phyloP scores from a whole-genome alignment of 495 filamentous ascomycete species.

The Penicillium lagena region DNA sequence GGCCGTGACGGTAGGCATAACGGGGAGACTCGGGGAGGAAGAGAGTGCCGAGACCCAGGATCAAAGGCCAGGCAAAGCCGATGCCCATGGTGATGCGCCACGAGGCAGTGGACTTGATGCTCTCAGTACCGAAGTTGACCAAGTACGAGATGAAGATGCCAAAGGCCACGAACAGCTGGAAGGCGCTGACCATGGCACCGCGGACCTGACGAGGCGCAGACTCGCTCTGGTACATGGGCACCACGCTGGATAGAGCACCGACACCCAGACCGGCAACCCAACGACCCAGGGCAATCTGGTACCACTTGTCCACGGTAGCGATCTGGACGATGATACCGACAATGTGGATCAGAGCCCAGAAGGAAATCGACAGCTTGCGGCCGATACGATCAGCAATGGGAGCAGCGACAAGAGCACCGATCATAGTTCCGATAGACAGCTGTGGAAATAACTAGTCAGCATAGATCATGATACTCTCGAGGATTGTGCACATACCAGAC shows the following conservation, averaged over 20 bases:
- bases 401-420: conserved; percentile 59
- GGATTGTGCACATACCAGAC: conserved; percentile 30
- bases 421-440: conserved; percentile 61
- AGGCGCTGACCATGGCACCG: conserved; percentile 62
- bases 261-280: conserved; percentile 63
- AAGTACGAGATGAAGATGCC: conserved; percentile 79
- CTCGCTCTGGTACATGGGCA: conserved; percentile 71
- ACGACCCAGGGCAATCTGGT: conserved; percentile 48
- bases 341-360: conserved; percentile 57
- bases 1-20: conserved; percentile 59
- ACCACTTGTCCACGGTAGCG: conserved; percentile 48
- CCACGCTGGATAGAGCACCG: conserved; percentile 61
- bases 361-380: conserved; percentile 44
- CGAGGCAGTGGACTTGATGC: conserved; percentile 46
- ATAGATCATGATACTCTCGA: neutral
- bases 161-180: conserved; percentile 84
- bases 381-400: conserved; percentile 49
- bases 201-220: conserved; percentile 59
- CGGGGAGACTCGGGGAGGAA: conserved; percentile 70
- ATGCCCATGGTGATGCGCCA: conserved; percentile 82
- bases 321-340: conserved; percentile 67
- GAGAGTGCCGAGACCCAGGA: conserved; percentile 64
- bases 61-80: conserved; percentile 67
- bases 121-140: conserved; percentile 72
- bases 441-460: conserved; percentile 9